Conservation (phyloP, 75 land plant genomes). For the Cryptomeria japonica region DNA sequence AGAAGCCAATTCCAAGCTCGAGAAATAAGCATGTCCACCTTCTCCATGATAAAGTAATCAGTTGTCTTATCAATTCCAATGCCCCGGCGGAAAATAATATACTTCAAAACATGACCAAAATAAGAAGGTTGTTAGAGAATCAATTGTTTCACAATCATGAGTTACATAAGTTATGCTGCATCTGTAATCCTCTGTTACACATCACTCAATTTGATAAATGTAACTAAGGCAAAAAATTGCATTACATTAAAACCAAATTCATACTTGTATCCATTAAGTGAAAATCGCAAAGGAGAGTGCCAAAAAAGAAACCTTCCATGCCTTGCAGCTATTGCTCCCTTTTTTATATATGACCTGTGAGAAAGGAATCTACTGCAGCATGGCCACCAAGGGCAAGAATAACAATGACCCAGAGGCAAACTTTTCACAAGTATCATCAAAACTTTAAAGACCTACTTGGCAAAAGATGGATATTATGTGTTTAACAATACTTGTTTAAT, state of each 20-base stretch:
- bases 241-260: not conserved
- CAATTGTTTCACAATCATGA: not conserved
- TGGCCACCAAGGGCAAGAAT: not conserved
- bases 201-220: not conserved
- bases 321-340: not conserved
- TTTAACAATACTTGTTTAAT: not conserved
- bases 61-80: slow-evolving; percentile 86
- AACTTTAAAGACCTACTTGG: not conserved
- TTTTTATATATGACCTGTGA: not conserved
- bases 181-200: not conserved
- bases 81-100: slow-evolving; percentile 88
- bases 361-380: not conserved
- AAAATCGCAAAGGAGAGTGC: not conserved
- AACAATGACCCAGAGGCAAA: not conserved
- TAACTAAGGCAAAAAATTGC: not conserved
- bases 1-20: slow-evolving; percentile 78
- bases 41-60: slow-evolving; percentile 82
- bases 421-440: not conserved
- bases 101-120: slow-evolving; percentile 38
- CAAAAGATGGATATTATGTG: not conserved
- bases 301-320: not conserved
- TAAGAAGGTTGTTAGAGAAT: not conserved
- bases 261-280: not conserved
- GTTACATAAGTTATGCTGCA: not conserved
- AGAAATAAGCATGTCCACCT: slow-evolving; percentile 72